Conservation (phyloP, 495 filamentous ascomycete species). For the Glonium stellatum region DNA sequence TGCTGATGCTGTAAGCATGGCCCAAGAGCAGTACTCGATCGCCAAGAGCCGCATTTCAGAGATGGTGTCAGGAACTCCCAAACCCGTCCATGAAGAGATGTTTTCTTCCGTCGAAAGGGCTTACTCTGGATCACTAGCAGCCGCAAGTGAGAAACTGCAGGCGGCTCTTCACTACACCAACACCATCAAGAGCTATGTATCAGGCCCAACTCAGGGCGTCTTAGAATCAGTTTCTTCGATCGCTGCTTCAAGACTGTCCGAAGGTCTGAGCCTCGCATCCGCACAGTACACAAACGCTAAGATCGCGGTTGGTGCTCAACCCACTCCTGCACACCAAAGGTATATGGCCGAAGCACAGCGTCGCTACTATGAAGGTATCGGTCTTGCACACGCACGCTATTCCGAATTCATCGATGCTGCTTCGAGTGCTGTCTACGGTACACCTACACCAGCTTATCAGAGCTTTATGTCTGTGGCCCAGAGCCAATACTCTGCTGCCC, state of each 20-base stretch:
- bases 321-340: slow-evolving; percentile 48
- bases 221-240: slow-evolving; percentile 56
- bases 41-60: slow-evolving; percentile 59
- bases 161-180: slow-evolving; percentile 40
- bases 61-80: slow-evolving; percentile 59
- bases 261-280: slow-evolving; percentile 58
- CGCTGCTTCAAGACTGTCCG: slow-evolving; percentile 56
- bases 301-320: slow-evolving; percentile 51
- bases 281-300: slow-evolving; percentile 57
- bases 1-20: slow-evolving; percentile 51
- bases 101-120: slow-evolving; percentile 60
- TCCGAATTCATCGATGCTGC: slow-evolving; percentile 64
- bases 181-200: slow-evolving; percentile 32
- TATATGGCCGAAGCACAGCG: slow-evolving; percentile 55
- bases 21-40: slow-evolving; percentile 56
- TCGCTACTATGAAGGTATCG: slow-evolving; percentile 71
- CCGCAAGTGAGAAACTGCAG: slow-evolving; percentile 53
- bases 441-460: slow-evolving; percentile 41
- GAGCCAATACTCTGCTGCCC: slow-evolving; percentile 41
- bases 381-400: slow-evolving; percentile 69
- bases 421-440: slow-evolving; percentile 47
- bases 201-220: slow-evolving; percentile 40
- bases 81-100: slow-evolving; percentile 54
- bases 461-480: slow-evolving; percentile 32
- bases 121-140: slow-evolving; percentile 58